Percentiles rank a stretch among this genome's conserved stretches.
Conservation (phyloP, 2,329 filamentous ascomycete genomes). For the Talaromyces islandicus region DNA sequence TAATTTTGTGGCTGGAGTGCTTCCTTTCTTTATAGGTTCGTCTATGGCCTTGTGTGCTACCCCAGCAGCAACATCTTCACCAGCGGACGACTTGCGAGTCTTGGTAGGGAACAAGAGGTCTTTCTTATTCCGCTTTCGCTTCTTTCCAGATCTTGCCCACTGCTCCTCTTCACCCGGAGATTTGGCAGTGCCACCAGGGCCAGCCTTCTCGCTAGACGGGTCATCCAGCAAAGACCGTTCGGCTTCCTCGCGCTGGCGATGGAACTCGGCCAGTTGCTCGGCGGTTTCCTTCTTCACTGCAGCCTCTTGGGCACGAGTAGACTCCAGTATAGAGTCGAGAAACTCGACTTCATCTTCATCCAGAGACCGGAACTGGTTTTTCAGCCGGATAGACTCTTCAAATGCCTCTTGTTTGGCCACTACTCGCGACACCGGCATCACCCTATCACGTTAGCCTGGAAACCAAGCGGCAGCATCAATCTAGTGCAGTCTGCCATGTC, state of each 20-base stretch:
- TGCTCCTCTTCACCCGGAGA: constrained; percentile 34
- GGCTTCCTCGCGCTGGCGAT: constrained; percentile 53
- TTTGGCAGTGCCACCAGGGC: constrained; percentile 12
- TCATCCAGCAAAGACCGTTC: constrained; percentile 45
- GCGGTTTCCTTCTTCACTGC: constrained; percentile 53
- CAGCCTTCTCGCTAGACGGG: constrained; percentile 21
- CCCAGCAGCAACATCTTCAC: constrained; percentile 7
- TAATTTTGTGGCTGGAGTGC: neutral
- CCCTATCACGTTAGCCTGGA: constrained; percentile 36
- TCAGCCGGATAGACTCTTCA: constrained; percentile 45
- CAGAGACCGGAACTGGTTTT: constrained; percentile 47
- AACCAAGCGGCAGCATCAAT: neutral
- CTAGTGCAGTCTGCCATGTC: no score
- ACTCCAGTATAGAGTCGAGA: constrained; percentile 52
- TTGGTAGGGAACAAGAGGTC: constrained; percentile 36
- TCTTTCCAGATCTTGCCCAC: constrained; percentile 46
- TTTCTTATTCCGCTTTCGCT: constrained; percentile 47
- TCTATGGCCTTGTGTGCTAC: constrained; percentile 9
- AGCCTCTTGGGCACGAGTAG: constrained; percentile 51
- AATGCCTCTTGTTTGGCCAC: constrained; percentile 48
- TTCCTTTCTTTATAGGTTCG: neutral
- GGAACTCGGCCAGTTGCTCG: constrained; percentile 54
- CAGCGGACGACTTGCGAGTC: constrained; percentile 34
- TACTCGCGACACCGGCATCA: constrained; percentile 20
- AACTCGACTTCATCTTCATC: constrained; percentile 49